These are phyloP conservation scores for Boletales sp. DNA, from an alignment of 768 basidiomycete species.

Conservation along the genomic window DNA sequence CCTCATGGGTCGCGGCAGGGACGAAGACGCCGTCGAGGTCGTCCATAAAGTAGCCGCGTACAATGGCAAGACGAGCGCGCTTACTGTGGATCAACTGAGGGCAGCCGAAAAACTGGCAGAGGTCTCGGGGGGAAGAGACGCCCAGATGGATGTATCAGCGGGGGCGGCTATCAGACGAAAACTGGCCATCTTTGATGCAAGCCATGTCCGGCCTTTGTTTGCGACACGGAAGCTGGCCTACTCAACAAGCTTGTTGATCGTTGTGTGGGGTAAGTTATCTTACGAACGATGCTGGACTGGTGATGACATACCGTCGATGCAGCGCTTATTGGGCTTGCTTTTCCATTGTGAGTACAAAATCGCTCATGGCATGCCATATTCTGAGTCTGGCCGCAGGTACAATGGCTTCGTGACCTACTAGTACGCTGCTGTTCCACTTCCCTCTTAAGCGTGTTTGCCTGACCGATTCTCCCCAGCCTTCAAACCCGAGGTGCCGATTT, in stretches of 20 bases:
- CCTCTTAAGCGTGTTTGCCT: neutral
- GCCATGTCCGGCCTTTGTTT: constrained; percentile 48
- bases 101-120: constrained; percentile 11
- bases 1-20: constrained; percentile 64
- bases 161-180: constrained; percentile 38
- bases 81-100: constrained; percentile 51
- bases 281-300: neutral
- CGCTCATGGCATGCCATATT: neutral
- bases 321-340: constrained; percentile 77
- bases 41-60: constrained; percentile 58
- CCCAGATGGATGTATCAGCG: constrained; percentile 33
- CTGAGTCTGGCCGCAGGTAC: constrained; percentile 32
- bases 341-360: constrained; percentile 49
- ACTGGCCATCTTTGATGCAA: constrained; percentile 35
- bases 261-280: constrained; percentile 44
- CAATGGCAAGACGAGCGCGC: constrained; percentile 48
- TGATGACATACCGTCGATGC: neutral
- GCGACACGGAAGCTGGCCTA: constrained; percentile 46
- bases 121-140: constrained; percentile 6
- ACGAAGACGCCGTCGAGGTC: constrained; percentile 57
- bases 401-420: constrained; percentile 53
- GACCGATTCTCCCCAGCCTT: constrained; percentile 39
- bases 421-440: constrained; percentile 23
- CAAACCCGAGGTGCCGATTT: constrained; percentile 63
- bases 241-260: constrained; percentile 48